Base-by-base conservation (phyloP, 2,329 filamentous ascomycete genomes). In the Dactylellina cionopaga region DNA sequence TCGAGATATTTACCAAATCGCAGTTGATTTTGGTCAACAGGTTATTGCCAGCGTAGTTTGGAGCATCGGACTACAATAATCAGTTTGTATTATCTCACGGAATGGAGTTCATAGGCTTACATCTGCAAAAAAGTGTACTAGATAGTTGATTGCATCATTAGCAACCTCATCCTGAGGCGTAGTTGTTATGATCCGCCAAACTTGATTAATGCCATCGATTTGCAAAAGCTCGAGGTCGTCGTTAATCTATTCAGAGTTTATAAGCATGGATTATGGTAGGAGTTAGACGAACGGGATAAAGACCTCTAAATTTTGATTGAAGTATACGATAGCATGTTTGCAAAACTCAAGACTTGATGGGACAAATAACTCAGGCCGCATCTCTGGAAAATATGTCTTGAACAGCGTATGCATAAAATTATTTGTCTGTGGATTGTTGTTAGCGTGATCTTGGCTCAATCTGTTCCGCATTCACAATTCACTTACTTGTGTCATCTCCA, bases 121-220 rank as follows among this genome's bases (percentile, higher is more conserved):
- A 63, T 87, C 83, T 31, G 95, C 83, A 77, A 95, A 96, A 10
- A 92, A 84, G 22, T 89, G 85, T 22, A 92, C 91, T 2, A 96
- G 86, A 19, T 88, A 87, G 54, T 83, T 84, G 27, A 90, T 92
- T 0, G 91, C 90, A 56, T 84, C 81, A 17, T 85, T 84, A 75
- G 91, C 91, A 49, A 96, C 88, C 0, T 84, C 85, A 35, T 85
- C 82, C 35, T 86, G 83, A 3, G 88, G 87, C 1, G 90, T 88
- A 13, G 86, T 88, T 58, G 96, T 82, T 31, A 94, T 87, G 76
- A 96, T 87, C 22, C 88, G 87, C 93, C 93, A 96, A n/a, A 96
- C 82, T 65, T 92, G 85, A 76, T 95, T 90, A 43, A 86, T 83
- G 24, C 81, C 86, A 75, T 80, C 85, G 72, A 83, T 85, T 75